These are phyloP conservation scores for Chlamydomonas schloesseri DNA, from an alignment of 139 green algal genomes.

Conservation along the genomic window DNA sequence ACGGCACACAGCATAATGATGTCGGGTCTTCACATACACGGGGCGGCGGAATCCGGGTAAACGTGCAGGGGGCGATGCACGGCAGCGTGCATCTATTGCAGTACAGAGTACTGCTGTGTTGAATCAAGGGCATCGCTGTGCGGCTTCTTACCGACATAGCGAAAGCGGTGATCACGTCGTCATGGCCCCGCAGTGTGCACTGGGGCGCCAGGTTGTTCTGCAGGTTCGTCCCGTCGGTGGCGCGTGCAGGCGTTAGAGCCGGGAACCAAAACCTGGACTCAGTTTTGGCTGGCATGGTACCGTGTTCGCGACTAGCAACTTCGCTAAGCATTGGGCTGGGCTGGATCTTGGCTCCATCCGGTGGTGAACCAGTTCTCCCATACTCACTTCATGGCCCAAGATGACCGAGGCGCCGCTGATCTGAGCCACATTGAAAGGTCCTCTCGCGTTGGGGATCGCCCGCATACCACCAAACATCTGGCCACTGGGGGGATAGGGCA, in stretches of 20 bases:
- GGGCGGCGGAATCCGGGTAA: too few species aligned
- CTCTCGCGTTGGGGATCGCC: conserved; percentile 1
- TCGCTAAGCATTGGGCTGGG: not conserved
- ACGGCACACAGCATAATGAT: too few species aligned
- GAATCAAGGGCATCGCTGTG: too few species aligned
- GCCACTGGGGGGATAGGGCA: conserved; percentile 3
- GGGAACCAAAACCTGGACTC: not conserved
- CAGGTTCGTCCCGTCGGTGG: not conserved
- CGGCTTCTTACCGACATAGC: conserved; percentile 45
- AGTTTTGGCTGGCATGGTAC: not conserved
- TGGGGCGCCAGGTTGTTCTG: conserved; percentile 34
- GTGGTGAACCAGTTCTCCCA: too few species aligned
- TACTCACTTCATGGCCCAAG: conserved; percentile 25
- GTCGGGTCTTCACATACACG: too few species aligned
- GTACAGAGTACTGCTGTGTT: too few species aligned
- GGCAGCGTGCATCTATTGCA: too few species aligned
- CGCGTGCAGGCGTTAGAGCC: not conserved
- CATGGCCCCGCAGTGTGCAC: not conserved
- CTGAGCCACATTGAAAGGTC: conserved; percentile 6
- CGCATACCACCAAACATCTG: not conserved
- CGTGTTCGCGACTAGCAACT: not conserved
- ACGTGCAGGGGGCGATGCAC: too few species aligned
- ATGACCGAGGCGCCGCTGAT: conserved; percentile 13
- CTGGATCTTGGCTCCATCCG: too few species aligned
- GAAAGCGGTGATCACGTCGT: conserved; percentile 37